Conservation (phyloP, 306 rosid species). For the Senna siamea region DNA sequence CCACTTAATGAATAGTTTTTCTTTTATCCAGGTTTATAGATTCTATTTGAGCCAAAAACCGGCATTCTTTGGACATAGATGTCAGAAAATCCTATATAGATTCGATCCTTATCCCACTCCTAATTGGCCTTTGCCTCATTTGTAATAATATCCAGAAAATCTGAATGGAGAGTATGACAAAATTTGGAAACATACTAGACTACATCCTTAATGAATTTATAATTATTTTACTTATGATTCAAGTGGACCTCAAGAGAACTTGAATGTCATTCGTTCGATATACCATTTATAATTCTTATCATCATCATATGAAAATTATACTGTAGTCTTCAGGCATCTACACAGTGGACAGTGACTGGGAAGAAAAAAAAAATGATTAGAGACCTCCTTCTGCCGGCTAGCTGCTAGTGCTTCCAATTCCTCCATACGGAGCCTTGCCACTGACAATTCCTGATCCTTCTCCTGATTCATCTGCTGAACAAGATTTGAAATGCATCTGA, state of each 20-base stretch:
- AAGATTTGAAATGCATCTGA: slow-evolving; percentile 86
- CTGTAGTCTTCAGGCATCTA: slow-evolving; percentile 24
- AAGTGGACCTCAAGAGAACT: slow-evolving; percentile 12
- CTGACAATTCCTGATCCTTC: slow-evolving; percentile 84
- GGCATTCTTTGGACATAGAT: no score
- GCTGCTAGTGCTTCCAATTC: slow-evolving; percentile 82
- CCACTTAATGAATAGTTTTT: neutral
- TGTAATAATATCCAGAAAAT: no score
- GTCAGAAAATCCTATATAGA: no score
- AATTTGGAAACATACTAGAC: slow-evolving; percentile 10
- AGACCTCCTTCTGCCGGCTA: slow-evolving; percentile 80
- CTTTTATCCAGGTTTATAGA: slow-evolving; percentile 7
- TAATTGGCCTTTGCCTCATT: no score
- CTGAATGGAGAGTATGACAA: slow-evolving; percentile 17
- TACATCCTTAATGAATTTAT: neutral
- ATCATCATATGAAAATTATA: slow-evolving; percentile 23
- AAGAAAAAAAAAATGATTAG: slow-evolving; percentile 16
- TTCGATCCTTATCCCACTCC: neutral
- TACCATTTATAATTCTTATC: slow-evolving; percentile 21
- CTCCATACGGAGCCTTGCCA: slow-evolving; percentile 66
- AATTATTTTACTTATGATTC: neutral
- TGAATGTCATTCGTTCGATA: slow-evolving; percentile 5
- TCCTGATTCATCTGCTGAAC: slow-evolving; percentile 92
- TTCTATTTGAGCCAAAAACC: slow-evolving; percentile 15
- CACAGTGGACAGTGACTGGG: neutral